phyloP scores from a whole-genome alignment of 805 yeast genomes.

The Yarrowia yakushimensis region DNA sequence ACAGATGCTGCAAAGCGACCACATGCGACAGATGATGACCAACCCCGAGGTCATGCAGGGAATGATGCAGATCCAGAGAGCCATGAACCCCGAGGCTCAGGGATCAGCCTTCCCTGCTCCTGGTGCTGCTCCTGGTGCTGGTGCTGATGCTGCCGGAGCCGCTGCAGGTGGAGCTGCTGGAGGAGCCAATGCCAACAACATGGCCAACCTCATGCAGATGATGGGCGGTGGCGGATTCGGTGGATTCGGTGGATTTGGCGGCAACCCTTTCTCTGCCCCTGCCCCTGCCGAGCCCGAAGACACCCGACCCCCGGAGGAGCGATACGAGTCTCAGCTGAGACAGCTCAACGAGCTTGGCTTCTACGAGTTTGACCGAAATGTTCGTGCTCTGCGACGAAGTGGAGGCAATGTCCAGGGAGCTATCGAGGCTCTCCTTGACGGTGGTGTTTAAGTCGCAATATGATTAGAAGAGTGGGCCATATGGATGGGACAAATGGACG shows the following conservation, averaged over 20 bases:
- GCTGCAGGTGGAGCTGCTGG: conserved; percentile 27
- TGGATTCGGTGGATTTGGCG: conserved; percentile 53
- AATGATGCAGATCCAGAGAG: conserved; percentile 70
- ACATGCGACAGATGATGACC: conserved; percentile 70
- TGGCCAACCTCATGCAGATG: conserved; percentile 22
- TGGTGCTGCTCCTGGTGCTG: conserved; percentile 32
- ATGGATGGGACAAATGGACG: background rate
- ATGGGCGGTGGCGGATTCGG: conserved; percentile 26
- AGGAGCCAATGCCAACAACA: conserved; percentile 15
- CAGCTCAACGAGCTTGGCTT: conserved; percentile 84
- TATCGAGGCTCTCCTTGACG: conserved; percentile 74
- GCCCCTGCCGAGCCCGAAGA: conserved; percentile 48
- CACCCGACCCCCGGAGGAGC: conserved; percentile 74
- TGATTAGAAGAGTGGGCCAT: background rate
- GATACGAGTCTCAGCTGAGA: conserved; percentile 65
- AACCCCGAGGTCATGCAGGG: conserved; percentile 84
- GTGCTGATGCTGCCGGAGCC: conserved; percentile 29
- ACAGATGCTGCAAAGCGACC: conserved; percentile 77
- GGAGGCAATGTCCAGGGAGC: conserved; percentile 99
- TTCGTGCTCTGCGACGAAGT: conserved; percentile 85
- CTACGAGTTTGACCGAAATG: conserved; percentile 86
- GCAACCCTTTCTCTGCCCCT: conserved; percentile 37
- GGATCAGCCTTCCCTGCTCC: conserved; percentile 42
- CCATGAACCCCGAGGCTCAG: conserved; percentile 40
- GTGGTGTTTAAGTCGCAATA: conserved; percentile 42